A percentile compares a stretch with the other conserved stretches of the same genome.
Evolutionary conservation across 2,329 filamentous ascomycete genomes (phyloP).

Genomic region (Verticillium zaregamsianum): DNA sequence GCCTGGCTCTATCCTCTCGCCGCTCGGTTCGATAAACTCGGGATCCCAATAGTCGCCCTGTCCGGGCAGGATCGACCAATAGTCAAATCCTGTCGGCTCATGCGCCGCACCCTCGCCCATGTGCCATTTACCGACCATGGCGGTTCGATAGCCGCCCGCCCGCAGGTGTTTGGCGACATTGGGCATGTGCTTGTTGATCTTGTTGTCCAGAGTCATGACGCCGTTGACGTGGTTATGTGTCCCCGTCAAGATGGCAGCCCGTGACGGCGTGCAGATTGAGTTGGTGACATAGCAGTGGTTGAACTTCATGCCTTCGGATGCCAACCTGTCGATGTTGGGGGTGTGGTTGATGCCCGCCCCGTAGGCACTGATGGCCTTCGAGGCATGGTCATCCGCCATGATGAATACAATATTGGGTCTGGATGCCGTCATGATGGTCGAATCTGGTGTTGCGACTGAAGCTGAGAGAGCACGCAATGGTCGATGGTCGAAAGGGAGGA

Average conservation of each 20-base stretch:
- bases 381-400: conserved; percentile 51
- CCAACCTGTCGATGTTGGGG: conserved; percentile 46
- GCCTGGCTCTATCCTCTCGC: conserved; percentile 26
- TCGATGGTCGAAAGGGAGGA: not conserved
- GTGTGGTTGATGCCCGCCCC: conserved; percentile 47
- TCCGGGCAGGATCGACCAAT: conserved; percentile 46
- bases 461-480: not conserved
- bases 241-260: conserved; percentile 44
- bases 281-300: conserved; percentile 36
- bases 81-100: conserved; percentile 46
- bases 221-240: conserved; percentile 51
- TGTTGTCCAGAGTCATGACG: conserved; percentile 43
- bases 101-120: conserved; percentile 43
- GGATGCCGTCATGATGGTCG: not conserved
- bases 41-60: conserved; percentile 51
- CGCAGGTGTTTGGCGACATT: conserved; percentile 48
- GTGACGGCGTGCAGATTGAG: conserved; percentile 27
- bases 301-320: conserved; percentile 44
- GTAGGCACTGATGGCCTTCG: conserved; percentile 44
- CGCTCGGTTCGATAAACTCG: conserved; percentile 37
- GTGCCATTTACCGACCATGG: conserved; percentile 53
- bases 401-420: conserved; percentile 40
- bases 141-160: conserved; percentile 42
- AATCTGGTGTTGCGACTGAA: not conserved
- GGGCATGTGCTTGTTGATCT: conserved; percentile 45